Evolutionary conservation across 192 early-diverging fungal genomes (phyloP), one percentile per base, ranked within the genome.

Genomic region (Backusella tarrabulga): DNA sequence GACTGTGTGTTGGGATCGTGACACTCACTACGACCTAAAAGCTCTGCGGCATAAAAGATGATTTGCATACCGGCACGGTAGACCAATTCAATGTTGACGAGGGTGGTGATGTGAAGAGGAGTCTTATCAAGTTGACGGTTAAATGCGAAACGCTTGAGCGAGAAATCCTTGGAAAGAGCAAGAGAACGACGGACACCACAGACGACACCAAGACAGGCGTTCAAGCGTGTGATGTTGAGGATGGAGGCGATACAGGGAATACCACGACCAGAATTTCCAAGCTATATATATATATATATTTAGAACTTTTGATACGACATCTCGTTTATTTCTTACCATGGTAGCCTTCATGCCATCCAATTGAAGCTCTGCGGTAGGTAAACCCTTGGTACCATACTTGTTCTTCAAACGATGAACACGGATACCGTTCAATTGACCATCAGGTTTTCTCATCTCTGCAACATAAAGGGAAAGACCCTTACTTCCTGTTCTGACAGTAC

Each of bases 291-390:
- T n/a, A n/a, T n/a, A n/a, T n/a, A n/a, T n/a, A n/a, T 35, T 21
- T 29, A 21, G 5, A 71, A 71, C 38, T 32, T 32, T 32, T 32
- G 38, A 40, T 40, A 8, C 6, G 38, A 40, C 8, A 40, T 32
- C 38, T 9, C 11, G 6, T 40, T 40, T 40, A 40, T 40, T 40
- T 32, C 32, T 32, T 71, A 81, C 76, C 80, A 80, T 70, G 34
- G 77, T 71, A 35, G 80, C 88, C 44, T 83, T 60, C 86, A 89
- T 90, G 1, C 88, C 85, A 70, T 81, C 60, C 70, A 93, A 80
- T 72, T 90, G 84, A 26, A 93, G 80, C 71, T 94, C 93, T 21
- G 93, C 93, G 15, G 93, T 94, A 9, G 92, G 92, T 34, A 94
- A 83, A 11, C 87, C 86, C 56, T 88, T 90, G 32, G 92, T 93